phyloP scores from a whole-genome alignment of 805 yeast species.

The Deakozyma indianensis region DNA sequence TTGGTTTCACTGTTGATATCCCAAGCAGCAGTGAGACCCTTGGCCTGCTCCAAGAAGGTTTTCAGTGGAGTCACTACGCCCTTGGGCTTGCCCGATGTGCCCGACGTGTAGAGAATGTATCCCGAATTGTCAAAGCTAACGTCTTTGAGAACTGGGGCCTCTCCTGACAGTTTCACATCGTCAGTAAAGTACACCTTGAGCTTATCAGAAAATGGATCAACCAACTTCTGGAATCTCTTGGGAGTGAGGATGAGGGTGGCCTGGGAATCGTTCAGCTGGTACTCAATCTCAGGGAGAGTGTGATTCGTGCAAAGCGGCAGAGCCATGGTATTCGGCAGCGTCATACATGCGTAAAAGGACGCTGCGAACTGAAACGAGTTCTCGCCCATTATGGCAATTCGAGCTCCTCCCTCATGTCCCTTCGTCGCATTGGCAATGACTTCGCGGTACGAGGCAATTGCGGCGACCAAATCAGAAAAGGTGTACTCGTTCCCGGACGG shows the following conservation, averaged over 20 bases:
- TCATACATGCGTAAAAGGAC: conserved; percentile 16
- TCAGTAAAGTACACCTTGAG: conserved; percentile 29
- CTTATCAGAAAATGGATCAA: conserved; percentile 10
- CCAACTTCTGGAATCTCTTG: conserved; percentile 14
- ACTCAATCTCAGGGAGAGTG: conserved; percentile 18
- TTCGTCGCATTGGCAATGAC: background rate
- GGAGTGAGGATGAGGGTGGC: conserved; percentile 17
- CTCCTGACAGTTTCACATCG: conserved; percentile 11
- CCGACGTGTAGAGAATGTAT: conserved; percentile 22
- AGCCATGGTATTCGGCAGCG: conserved; percentile 17
- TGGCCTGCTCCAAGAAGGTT: conserved; percentile 19
- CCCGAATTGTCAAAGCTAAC: conserved; percentile 10
- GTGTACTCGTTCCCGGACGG: conserved; percentile 16
- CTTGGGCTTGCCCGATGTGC: conserved; percentile 22
- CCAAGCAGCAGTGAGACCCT: conserved; percentile 21
- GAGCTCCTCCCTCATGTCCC: conserved; percentile 6
- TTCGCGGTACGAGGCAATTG: conserved; percentile 12
- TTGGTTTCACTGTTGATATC: conserved; percentile 13
- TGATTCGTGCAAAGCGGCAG: conserved; percentile 22
- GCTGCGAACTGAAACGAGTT: conserved; percentile 18
- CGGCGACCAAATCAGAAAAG: conserved; percentile 17
- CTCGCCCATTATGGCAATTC: conserved; percentile 23
- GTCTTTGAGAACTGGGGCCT: conserved; percentile 6
- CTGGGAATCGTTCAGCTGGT: conserved; percentile 17
- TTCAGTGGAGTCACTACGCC: conserved; percentile 20